Percentiles rank a stretch among this genome's conserved stretches.
phyloP scores from a whole-genome alignment of 1,284 basidiomycete genomes.

The Gymnopus androsaceus region DNA sequence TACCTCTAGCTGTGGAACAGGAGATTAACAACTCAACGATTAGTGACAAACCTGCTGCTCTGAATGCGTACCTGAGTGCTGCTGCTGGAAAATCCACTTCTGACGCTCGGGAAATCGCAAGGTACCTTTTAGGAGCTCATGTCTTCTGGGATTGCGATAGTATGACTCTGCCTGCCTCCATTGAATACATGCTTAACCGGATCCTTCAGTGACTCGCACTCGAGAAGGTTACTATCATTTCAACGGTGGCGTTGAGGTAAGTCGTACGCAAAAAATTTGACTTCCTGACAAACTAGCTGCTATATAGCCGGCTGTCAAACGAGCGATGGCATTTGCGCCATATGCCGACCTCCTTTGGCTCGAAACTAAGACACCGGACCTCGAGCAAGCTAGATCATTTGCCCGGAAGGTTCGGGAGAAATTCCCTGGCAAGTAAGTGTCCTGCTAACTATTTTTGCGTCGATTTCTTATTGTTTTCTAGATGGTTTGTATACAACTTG shows the following conservation, averaged over 20 bases:
- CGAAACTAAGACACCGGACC: constrained; percentile 85
- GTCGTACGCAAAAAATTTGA: constrained; percentile 10
- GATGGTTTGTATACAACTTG: constrained; percentile 92
- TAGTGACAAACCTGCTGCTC: constrained; percentile 57
- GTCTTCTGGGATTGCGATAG: constrained; percentile 90
- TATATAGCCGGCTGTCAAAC: constrained; percentile 73
- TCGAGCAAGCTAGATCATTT: constrained; percentile 80
- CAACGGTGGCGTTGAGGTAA: constrained; percentile 79
- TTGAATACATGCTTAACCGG: constrained; percentile 2
- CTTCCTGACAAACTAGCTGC: constrained; percentile 10
- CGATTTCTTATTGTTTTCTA: constrained; percentile 24
- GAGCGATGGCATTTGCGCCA: constrained; percentile 78
- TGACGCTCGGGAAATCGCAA: constrained; percentile 74
- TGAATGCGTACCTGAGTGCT: constrained; percentile 44
- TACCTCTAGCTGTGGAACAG: constrained; percentile 55
- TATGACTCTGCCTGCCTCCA: constrained; percentile 36
- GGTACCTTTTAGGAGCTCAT: constrained; percentile 66
- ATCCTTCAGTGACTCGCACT: constrained; percentile 72
- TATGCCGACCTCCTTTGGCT: constrained; percentile 88
- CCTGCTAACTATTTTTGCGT: background rate
- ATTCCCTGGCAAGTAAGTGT: constrained; percentile 69
- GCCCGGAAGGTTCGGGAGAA: constrained; percentile 74
- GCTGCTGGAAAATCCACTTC: constrained; percentile 72
- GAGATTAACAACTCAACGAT: constrained; percentile 54
- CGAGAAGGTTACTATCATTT: constrained; percentile 93